Percentiles rank a stretch among this genome's conserved stretches.
Conservation (phyloP, 352 stramenopile species). For the Globisporangium heterothallicum region DNA sequence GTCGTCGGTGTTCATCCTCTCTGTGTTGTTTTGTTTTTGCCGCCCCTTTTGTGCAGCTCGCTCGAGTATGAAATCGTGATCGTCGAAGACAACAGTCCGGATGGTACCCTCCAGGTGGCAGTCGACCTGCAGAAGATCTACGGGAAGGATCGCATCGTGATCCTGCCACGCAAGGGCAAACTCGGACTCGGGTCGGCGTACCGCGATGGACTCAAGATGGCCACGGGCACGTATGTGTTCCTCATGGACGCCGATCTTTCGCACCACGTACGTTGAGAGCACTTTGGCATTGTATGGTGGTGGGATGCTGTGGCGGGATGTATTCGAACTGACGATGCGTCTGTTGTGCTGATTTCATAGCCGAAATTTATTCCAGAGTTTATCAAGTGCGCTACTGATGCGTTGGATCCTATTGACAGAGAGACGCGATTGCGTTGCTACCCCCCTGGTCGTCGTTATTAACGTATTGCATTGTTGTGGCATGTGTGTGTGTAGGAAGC, state of each 20-base stretch:
- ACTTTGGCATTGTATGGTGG: not conserved
- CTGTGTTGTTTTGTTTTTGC: not conserved
- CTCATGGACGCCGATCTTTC: slow-evolving; percentile 99
- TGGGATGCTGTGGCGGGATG: not conserved
- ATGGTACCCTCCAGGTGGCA: slow-evolving; percentile 94
- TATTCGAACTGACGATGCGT: not conserved
- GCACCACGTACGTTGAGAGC: slow-evolving; percentile 89
- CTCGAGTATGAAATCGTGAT: slow-evolving; percentile 96
- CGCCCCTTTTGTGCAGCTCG: slow-evolving; percentile 32
- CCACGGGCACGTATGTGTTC: slow-evolving; percentile 93
- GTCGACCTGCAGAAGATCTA: slow-evolving; percentile 88
- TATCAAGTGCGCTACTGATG: slow-evolving; percentile 58
- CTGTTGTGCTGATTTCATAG: slow-evolving; percentile 20
- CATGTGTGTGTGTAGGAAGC: slow-evolving; percentile 34
- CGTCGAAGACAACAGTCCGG: slow-evolving; percentile 97
- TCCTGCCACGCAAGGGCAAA: slow-evolving; percentile 94
- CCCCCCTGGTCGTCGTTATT: too few relatives aligned
- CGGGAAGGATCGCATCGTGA: slow-evolving; percentile 88
- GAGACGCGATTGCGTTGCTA: too few relatives aligned
- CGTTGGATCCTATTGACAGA: too few relatives aligned
- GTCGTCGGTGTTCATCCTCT: not conserved
- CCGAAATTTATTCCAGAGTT: slow-evolving; percentile 97
- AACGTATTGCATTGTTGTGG: not conserved
- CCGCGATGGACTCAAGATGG: slow-evolving; percentile 91
- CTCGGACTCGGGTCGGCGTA: slow-evolving; percentile 96